These are phyloP conservation scores for Umbellularia californica DNA, from an alignment of 164 flowering plant genomes.

Conservation along the genomic window DNA sequence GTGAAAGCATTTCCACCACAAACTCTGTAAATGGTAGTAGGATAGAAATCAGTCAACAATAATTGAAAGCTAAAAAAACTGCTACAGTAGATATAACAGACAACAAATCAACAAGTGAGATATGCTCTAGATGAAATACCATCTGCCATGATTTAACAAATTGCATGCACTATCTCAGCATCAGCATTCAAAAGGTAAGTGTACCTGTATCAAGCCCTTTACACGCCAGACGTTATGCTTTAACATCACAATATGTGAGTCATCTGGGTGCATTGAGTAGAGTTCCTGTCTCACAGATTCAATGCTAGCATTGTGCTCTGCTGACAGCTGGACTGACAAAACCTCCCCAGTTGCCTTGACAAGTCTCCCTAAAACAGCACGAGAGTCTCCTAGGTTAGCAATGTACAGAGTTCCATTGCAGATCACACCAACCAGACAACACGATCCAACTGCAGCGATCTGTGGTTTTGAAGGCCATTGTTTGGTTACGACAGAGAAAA, in stretches of 20 bases:
- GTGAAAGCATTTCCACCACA: neutral
- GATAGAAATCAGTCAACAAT: neutral
- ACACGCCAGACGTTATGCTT: conserved; percentile 86
- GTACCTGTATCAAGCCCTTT: conserved; percentile 79
- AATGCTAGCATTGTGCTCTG: conserved; percentile 57
- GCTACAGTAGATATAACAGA: neutral
- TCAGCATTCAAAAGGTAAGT: neutral
- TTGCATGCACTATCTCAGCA: too few relatives aligned
- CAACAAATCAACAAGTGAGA: neutral
- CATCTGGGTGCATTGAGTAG: conserved; percentile 64
- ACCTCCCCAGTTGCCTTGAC: conserved; percentile 67
- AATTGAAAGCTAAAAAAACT: neutral
- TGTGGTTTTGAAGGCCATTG: conserved; percentile 71
- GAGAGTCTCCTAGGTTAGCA: conserved; percentile 76
- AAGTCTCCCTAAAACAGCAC: conserved; percentile 68
- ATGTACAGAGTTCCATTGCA: conserved; percentile 59
- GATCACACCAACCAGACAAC: conserved; percentile 65
- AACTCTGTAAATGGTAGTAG: neutral
- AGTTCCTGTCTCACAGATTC: conserved; percentile 72
- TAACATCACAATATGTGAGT: conserved; percentile 64
- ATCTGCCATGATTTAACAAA: neutral
- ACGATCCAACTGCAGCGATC: conserved; percentile 83
- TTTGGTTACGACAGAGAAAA: conserved; percentile 51
- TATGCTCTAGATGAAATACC: neutral
- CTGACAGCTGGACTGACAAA: conserved; percentile 47